Conservation (phyloP, 2,329 filamentous ascomycete species). For the Alternaria consortialis region DNA sequence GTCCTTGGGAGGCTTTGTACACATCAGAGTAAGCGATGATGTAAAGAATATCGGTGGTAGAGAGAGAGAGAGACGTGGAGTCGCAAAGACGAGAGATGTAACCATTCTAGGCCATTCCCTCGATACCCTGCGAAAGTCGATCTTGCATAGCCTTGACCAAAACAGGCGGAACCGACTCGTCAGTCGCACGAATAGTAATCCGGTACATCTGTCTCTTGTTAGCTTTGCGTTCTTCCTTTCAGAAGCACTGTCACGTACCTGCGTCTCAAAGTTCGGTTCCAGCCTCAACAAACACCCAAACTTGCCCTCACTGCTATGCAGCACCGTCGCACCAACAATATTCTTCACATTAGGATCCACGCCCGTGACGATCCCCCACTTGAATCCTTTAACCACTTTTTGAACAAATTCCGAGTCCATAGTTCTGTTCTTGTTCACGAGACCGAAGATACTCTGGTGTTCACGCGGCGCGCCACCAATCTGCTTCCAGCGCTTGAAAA, state of each 20-base stretch:
- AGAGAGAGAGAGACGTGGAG: not conserved
- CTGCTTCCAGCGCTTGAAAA: conserved; percentile 99
- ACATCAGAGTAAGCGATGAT: not conserved
- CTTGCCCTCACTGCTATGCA: conserved; percentile 86
- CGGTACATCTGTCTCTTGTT: conserved; percentile 81
- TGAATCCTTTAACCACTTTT: conserved; percentile 80
- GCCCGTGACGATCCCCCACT: conserved; percentile 83
- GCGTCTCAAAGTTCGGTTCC: conserved; percentile 91
- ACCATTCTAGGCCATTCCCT: conserved; percentile 39
- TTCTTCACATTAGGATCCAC: conserved; percentile 96
- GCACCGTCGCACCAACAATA: conserved; percentile 87
- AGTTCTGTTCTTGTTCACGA: conserved; percentile 68
- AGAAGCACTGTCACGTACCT: conserved; percentile 68
- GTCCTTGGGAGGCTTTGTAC: not conserved
- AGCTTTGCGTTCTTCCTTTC: conserved; percentile 13
- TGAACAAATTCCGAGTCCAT: conserved; percentile 77
- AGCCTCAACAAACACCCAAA: conserved; percentile 92
- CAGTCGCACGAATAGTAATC: conserved; percentile 90
- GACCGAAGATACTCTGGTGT: conserved; percentile 83
- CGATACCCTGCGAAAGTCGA: conserved; percentile 68
- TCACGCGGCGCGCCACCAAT: conserved; percentile 90
- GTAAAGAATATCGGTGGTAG: not conserved
- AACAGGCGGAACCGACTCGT: conserved; percentile 83
- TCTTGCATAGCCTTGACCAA: conserved; percentile 89
- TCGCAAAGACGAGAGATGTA: not conserved